Evolutionary conservation across 2,329 filamentous ascomycete species (phyloP), one percentile per base, ranked within the genome.

Genomic region (Exophiala alcalophila): DNA sequence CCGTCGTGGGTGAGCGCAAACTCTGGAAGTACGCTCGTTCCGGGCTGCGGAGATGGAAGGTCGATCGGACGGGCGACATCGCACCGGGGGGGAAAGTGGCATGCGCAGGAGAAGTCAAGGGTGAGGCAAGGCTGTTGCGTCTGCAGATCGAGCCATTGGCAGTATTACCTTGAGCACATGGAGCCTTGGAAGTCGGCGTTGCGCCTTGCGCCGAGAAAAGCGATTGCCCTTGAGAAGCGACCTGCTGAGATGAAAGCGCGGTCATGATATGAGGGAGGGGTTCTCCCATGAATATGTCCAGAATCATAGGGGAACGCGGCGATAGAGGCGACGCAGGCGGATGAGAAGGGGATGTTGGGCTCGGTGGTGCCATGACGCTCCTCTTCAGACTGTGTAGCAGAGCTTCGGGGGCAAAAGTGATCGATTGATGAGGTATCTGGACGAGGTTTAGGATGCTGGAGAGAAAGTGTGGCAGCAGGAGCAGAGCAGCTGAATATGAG

Each of bases 61-160:
- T 26, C 5, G 35, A 32, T 5, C 26, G 15, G 8, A 8, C 23
- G 4, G 42, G 38, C 21, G 36, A 35, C 4, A 31, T 34, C n/a
- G n/a, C n/a, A n/a, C n/a, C n/a, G 10, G 32, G 38, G 12, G 23
- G 28, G 20, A 37, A 37, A 7, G 36, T n/a, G 10, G 20, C 23
- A 10, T 38, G 44, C 9, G 36, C 24, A 9, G 46, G 47, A 20
- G 47, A 49, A 12, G 33, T 39, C 19, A 49, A 18, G 4, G 47
- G 47, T 14, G 41, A 41, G 15, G 37, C 31, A 5, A 45, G 42
- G 25, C 47, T 49, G 27, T 49, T 49, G 14, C 47, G 47, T 20
- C 47, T 32, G 28, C 37, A 39, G 5, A 25, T 32, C 12, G 47
- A 38, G n/a, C 34, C 41, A 24, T 47, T 47, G 20, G 37, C 7